A percentile compares a stretch with the other conserved stretches of the same genome.
phyloP scores from a whole-genome alignment of 768 basidiomycete genomes.

The Harrya chromipes region DNA sequence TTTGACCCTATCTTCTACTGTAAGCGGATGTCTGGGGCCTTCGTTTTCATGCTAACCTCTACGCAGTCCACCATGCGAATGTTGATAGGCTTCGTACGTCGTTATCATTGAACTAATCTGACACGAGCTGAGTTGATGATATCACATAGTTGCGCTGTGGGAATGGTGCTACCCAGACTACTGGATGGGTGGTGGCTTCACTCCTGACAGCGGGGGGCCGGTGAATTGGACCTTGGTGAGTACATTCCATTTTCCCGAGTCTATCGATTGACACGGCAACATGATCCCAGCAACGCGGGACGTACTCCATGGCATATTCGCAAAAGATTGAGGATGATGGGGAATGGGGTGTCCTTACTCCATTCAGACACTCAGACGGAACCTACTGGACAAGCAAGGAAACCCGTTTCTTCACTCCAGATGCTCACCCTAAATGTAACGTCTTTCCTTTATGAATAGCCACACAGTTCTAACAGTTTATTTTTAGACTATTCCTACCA shows the following conservation, averaged over 20 bases:
- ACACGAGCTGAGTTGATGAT: neutral
- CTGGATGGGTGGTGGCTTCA: slow-evolving; percentile 29
- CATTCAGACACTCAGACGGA: slow-evolving; percentile 24
- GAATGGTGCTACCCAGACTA: slow-evolving; percentile 29
- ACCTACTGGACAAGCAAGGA: slow-evolving; percentile 25
- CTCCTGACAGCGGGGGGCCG: slow-evolving; percentile 1
- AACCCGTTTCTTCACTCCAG: slow-evolving; percentile 20
- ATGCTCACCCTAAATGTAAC: slow-evolving; percentile 23
- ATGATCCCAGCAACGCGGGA: slow-evolving; percentile 16
- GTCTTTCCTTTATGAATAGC: neutral
- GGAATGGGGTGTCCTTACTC: slow-evolving; percentile 16
- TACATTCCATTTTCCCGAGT: neutral
- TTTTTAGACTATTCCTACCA: slow-evolving; percentile 28
- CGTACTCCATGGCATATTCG: slow-evolving; percentile 22
- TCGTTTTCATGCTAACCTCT: neutral
- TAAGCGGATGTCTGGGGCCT: slow-evolving; percentile 2
- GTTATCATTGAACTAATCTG: neutral
- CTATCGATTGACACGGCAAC: neutral
- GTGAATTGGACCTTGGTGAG: slow-evolving; percentile 25
- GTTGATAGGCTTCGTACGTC: slow-evolving; percentile 24
- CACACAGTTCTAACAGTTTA: too few species aligned
- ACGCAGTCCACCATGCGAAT: slow-evolving; percentile 24
- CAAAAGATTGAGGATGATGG: slow-evolving; percentile 20
- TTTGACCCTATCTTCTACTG: slow-evolving; percentile 28
- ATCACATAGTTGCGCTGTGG: slow-evolving; percentile 25